Percentiles rank a stretch among this genome's conserved stretches.
Conservation (phyloP, 768 basidiomycete species). For the Lactarius trivialis region DNA sequence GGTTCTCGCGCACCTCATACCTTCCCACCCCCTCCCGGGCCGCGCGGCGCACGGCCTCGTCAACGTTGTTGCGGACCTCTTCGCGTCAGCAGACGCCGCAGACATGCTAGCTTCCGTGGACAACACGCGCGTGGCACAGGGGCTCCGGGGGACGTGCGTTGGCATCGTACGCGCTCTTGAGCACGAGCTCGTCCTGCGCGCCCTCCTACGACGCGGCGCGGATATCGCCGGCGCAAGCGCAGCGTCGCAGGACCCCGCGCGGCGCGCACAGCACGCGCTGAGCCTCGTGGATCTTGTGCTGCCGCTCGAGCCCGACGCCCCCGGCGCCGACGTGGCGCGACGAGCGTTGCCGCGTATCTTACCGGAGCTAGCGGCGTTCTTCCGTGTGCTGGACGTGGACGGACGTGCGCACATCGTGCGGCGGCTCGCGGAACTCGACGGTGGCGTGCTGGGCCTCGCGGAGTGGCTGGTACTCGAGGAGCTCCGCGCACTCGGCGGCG, state of each 20-base stretch:
- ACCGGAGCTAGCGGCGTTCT: slow-evolving; percentile 48
- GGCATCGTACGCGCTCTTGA: slow-evolving; percentile 42
- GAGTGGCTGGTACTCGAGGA: slow-evolving; percentile 70
- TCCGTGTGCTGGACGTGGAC: slow-evolving; percentile 49
- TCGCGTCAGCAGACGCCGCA: slow-evolving; percentile 46
- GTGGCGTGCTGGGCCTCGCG: slow-evolving; percentile 48
- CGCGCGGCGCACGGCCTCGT: slow-evolving; percentile 44
- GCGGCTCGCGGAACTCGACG: slow-evolving; percentile 52
- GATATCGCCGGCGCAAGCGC: slow-evolving; percentile 25
- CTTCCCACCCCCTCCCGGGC: slow-evolving; percentile 43
- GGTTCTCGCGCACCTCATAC: slow-evolving; percentile 43
- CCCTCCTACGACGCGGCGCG: slow-evolving; percentile 47
- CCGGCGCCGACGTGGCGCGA: slow-evolving; percentile 37
- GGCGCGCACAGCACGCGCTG: slow-evolving; percentile 50
- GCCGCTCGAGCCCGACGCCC: slow-evolving; percentile 30
- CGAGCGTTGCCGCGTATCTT: slow-evolving; percentile 53
- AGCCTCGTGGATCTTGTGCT: slow-evolving; percentile 52
- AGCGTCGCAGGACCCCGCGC: slow-evolving; percentile 45
- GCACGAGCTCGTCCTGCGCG: slow-evolving; percentile 47
- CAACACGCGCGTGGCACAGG: slow-evolving; percentile 38
- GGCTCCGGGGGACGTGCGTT: slow-evolving; percentile 45
- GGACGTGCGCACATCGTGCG: slow-evolving; percentile 42
- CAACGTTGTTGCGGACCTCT: slow-evolving; percentile 44
- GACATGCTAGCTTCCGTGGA: slow-evolving; percentile 36
- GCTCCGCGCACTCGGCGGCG: slow-evolving; percentile 53